Conservation (phyloP, 148 eudicot genomes). For the Chenopodium quinoa region DNA sequence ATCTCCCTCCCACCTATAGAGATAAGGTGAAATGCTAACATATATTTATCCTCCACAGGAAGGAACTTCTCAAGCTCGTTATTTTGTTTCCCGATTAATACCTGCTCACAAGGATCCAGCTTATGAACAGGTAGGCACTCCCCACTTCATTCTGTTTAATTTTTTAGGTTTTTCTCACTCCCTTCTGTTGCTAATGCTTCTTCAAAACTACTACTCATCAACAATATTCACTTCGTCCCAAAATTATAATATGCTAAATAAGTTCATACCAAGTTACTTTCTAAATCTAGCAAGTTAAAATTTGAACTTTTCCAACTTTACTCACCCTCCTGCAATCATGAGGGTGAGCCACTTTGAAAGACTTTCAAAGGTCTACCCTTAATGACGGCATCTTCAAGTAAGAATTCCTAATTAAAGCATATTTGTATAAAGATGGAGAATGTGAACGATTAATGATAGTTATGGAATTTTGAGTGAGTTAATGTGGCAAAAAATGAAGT, state of each 20-base stretch:
- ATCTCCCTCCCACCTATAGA: not conserved
- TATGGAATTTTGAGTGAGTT: no score
- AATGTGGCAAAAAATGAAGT: no score
- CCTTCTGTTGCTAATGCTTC: not conserved
- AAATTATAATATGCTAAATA: not conserved
- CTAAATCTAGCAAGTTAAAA: not conserved
- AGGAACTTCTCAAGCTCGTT: slow-evolving; percentile 95
- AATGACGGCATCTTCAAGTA: not conserved
- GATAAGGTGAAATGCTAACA: not conserved
- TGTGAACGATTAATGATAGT: no score
- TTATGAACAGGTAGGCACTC: slow-evolving; percentile 69
- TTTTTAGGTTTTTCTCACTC: not conserved
- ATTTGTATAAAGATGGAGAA: not conserved
- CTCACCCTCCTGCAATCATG: no score
- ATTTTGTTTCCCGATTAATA: slow-evolving; percentile 85
- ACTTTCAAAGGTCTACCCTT: no score
- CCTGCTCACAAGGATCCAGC: slow-evolving; percentile 99
- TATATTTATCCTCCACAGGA: slow-evolving; percentile 49
- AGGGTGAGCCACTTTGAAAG: no score
- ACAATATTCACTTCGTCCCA: not conserved
- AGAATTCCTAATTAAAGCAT: not conserved
- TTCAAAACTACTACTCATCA: not conserved
- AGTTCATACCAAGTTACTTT: no score
- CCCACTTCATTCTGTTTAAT: not conserved
- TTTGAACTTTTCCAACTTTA: not conserved